These are phyloP conservation scores for Brasenia schreberi DNA, from an alignment of 164 flowering plant genomes.

Conservation along the genomic window DNA sequence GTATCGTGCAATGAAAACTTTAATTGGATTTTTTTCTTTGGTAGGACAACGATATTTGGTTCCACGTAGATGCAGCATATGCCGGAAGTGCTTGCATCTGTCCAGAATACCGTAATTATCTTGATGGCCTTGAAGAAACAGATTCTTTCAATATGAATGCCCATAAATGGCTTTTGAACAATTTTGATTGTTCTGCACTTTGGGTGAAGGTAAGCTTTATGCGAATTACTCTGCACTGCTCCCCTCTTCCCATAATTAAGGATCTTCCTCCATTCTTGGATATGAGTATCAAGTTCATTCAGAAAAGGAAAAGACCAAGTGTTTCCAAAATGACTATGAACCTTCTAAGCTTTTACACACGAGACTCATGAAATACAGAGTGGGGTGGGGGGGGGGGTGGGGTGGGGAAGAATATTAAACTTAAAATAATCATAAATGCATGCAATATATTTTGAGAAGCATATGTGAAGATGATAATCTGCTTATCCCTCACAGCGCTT, in stretches of 20 bases:
- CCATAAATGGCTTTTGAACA: slow-evolving; percentile 91
- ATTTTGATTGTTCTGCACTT: slow-evolving; percentile 83
- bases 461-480: too few relatives aligned
- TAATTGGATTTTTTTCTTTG: slow-evolving; percentile 7
- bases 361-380: too few relatives aligned
- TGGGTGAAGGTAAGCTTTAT: slow-evolving; percentile 66
- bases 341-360: too few relatives aligned
- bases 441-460: too few relatives aligned
- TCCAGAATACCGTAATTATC: slow-evolving; percentile 70
- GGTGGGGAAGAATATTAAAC: too few relatives aligned
- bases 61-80: slow-evolving; percentile 93
- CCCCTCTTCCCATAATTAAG: too few relatives aligned
- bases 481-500: too few relatives aligned
- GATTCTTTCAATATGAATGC: slow-evolving; percentile 94
- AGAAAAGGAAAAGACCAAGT: not conserved
- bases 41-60: slow-evolving; percentile 67
- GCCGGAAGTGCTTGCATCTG: slow-evolving; percentile 98
- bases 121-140: slow-evolving; percentile 82
- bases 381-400: too few relatives aligned
- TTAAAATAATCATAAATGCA: too few relatives aligned
- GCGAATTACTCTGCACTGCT: not conserved
- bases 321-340: not conserved
- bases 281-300: not conserved
- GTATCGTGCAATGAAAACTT: not conserved
- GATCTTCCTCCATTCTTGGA: not conserved